These are phyloP conservation scores for Trifolium pratense DNA, from an alignment of 306 rosid genomes.

Conservation along the genomic window DNA sequence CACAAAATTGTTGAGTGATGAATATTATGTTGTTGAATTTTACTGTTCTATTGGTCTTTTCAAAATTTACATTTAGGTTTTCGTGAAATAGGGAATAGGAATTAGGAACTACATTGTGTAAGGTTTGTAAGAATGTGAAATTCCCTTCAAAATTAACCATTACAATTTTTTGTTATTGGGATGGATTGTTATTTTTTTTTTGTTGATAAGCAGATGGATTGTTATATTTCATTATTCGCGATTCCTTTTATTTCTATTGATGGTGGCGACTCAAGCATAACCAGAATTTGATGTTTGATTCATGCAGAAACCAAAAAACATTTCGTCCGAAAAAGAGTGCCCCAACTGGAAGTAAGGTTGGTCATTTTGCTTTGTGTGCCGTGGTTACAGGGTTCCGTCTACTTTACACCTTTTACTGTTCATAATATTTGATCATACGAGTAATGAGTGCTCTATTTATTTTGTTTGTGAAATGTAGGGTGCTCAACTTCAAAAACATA, in stretches of 20 bases:
- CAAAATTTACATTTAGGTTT: neutral
- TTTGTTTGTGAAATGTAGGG: constrained; percentile 57
- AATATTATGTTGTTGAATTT: neutral
- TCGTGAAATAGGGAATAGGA: neutral
- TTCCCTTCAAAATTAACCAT: constrained; percentile 5
- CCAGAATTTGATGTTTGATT: constrained; percentile 41
- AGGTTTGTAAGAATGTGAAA: neutral
- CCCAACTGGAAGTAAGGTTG: constrained; percentile 83
- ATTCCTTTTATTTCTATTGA: constrained; percentile 3
- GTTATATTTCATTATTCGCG: too few species aligned
- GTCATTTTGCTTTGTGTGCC: constrained; percentile 15
- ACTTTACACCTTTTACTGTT: constrained; percentile 1
- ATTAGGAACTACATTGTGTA: neutral
- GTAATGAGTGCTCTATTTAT: constrained; percentile 15
- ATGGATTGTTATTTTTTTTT: constrained; percentile 30
- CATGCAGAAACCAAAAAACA: constrained; percentile 78
- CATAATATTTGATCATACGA: neutral
- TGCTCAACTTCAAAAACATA: constrained; percentile 84
- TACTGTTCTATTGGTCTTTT: neutral
- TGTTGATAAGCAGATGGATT: too few species aligned
- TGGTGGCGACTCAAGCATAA: neutral
- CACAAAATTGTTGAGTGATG: neutral
- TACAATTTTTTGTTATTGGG: neutral
- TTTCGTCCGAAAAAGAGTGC: constrained; percentile 88
- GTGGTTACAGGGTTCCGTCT: constrained; percentile 18